Evolutionary conservation across 176 grass and related monocot species (phyloP).

Genomic region (Rhynchospora pubera): DNA sequence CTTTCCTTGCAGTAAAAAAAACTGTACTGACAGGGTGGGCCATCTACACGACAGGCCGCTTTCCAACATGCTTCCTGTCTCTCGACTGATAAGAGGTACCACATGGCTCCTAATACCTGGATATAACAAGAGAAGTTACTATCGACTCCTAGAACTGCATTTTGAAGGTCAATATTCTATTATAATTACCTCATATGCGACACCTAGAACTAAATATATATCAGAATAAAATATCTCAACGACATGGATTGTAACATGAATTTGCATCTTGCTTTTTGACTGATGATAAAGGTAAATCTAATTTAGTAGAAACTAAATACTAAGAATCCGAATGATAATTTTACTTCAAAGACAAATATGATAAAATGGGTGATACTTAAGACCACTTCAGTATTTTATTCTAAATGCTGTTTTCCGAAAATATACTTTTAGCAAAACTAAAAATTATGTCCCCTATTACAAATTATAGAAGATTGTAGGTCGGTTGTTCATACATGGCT

Average conservation of each 20-base stretch:
- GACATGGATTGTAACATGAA: too few relatives aligned
- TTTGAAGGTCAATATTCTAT: not conserved
- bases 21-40: slow-evolving; percentile 43
- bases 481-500: slow-evolving; percentile 57
- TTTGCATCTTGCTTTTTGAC: too few relatives aligned
- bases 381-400: too few relatives aligned
- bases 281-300: too few relatives aligned
- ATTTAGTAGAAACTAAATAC: too few relatives aligned
- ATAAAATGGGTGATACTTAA: too few relatives aligned
- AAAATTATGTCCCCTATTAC: not conserved
- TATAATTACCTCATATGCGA: too few relatives aligned
- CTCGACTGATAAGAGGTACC: slow-evolving; percentile 91
- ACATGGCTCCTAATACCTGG: slow-evolving; percentile 78
- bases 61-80: slow-evolving; percentile 73
- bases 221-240: too few relatives aligned
- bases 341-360: too few relatives aligned
- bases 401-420: too few relatives aligned
- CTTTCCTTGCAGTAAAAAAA: slow-evolving; percentile 60
- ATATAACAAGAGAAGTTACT: not conserved
- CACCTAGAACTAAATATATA: too few relatives aligned
- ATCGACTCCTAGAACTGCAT: not conserved
- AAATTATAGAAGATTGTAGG: not conserved
- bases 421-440: not conserved
- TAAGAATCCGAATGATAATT: too few relatives aligned
- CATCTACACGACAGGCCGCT: slow-evolving; percentile 45